Base-by-base conservation (phyloP, 139 green algal species). In the Zygnema circumcarinatum region DNA sequence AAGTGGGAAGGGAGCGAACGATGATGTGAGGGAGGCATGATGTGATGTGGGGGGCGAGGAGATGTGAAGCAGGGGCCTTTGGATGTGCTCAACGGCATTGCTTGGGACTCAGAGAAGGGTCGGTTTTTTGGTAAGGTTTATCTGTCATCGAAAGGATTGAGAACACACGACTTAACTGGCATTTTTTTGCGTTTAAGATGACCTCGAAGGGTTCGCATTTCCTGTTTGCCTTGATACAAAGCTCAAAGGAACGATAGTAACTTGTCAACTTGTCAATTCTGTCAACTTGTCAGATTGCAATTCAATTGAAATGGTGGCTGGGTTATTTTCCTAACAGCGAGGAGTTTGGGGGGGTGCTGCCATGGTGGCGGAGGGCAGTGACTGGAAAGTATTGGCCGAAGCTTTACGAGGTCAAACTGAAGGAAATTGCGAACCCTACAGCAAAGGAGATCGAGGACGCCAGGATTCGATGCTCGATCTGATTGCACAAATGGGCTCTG, bases 61-160 rank as follows among this genome's bases (percentile, higher is more conserved):
- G 47, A 62, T 62, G 47, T 62, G 47, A 62, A 62, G 16, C 47
- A 62, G 47, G 16, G 47, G 47, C 16, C 47, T 16, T 25, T 88
- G 40, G 86, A 90, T 74, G 86, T 90, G 1, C 79, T 90, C 25
- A 90, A 90, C 39, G 86, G 86, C 2, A 90, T 90, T 47, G 86
- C 86, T 11, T 90, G 53, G 47, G 86, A 90, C 41, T 2, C 22
- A 11, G 21, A 22, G 33, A n/a, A 72, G 32, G 7, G 79, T 3
- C 62, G 86, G 2, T 2, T 90, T 67, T 89, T 89, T 69, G 74
- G 79, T 85, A 76, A 22, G 79, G 33, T 53, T 33, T 56, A 11
- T n/a, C 21, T 83, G 7, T 73, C 36, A n/a, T 73, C 29, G 16
- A 73, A 74, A 74, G 16, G 40, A 83, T 74, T 29, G 75, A 21